Conservation (phyloP, 306 rosid genomes). For the Corylus americana region DNA sequence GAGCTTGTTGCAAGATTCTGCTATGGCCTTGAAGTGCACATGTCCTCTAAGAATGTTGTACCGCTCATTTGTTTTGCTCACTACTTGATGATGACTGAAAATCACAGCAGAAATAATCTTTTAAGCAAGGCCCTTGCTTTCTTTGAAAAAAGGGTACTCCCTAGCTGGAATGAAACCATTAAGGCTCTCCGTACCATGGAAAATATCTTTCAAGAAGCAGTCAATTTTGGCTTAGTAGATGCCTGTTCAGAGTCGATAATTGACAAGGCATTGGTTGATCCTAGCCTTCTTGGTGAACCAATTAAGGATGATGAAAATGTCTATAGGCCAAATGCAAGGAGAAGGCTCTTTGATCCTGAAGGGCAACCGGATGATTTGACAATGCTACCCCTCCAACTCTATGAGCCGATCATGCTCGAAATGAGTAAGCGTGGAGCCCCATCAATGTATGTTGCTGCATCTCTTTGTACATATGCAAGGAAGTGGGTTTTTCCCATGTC, state of each 20-base stretch:
- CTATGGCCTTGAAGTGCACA: constrained; percentile 32
- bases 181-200: constrained; percentile 44
- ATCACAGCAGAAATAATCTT: constrained; percentile 47
- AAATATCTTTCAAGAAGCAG: constrained; percentile 34
- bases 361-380: constrained; percentile 44
- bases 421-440: constrained; percentile 39
- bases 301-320: constrained; percentile 2
- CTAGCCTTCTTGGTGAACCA: constrained; percentile 48
- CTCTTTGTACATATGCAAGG: constrained; percentile 38
- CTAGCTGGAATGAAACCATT: constrained; percentile 51
- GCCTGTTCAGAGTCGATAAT: constrained; percentile 46
- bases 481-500: constrained; percentile 36
- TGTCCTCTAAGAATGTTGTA: constrained; percentile 46
- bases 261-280: constrained; percentile 33
- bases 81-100: constrained; percentile 49
- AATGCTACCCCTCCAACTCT: constrained; percentile 38
- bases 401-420: constrained; percentile 39
- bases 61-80: constrained; percentile 45
- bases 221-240: constrained; percentile 40
- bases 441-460: constrained; percentile 33
- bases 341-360: constrained; percentile 46
- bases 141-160: constrained; percentile 45
- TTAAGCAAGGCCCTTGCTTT: constrained; percentile 23
- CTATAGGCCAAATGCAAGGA: constrained; percentile 34
- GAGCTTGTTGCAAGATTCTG: constrained; percentile 52